Percentiles rank a stretch among this genome's conserved stretches.
Evolutionary conservation across 169 alveolate species (phyloP).

Genomic region (Eimeria mitis): DNA sequence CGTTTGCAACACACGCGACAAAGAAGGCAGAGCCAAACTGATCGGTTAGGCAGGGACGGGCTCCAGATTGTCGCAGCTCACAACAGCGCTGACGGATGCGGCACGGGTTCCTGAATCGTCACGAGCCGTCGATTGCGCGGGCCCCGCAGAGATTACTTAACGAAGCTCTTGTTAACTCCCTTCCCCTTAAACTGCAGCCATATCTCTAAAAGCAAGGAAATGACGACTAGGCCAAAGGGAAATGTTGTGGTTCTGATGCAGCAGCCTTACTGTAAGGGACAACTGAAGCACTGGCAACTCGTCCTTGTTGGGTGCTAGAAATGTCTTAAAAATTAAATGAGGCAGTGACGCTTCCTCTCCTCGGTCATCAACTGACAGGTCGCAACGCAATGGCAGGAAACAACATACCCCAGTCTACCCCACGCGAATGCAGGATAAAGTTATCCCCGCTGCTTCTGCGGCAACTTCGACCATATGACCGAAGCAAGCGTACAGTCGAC

Average conservation of each 20-base stretch:
- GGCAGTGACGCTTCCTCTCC: conserved; percentile 27
- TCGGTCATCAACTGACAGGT: conserved; percentile 2
- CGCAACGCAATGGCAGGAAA: background rate
- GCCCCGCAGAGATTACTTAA: background rate
- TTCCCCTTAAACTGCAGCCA: background rate
- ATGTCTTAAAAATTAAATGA: conserved; percentile 29
- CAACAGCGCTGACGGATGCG: background rate
- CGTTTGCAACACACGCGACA: background rate
- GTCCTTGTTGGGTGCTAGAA: conserved; percentile 17
- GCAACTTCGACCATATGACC: background rate
- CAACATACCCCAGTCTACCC: background rate
- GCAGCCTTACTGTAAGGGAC: background rate
- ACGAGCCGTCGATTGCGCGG: background rate
- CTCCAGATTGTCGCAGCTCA: background rate
- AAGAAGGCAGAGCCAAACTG: background rate
- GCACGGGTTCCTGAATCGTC: background rate
- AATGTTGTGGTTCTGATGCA: background rate
- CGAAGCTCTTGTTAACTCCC: background rate
- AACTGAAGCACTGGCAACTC: conserved; percentile 55
- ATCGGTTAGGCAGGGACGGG: background rate
- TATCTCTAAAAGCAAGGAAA: background rate
- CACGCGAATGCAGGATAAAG: background rate
- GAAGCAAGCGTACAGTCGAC: conserved; percentile 12
- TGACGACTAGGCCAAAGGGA: background rate
- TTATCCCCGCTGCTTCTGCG: background rate